Percentiles rank a stretch among this genome's conserved stretches.
These are phyloP conservation scores for Leucoagaricus sp. DNA, from an alignment of 1,284 basidiomycete genomes.

Conservation along the genomic window DNA sequence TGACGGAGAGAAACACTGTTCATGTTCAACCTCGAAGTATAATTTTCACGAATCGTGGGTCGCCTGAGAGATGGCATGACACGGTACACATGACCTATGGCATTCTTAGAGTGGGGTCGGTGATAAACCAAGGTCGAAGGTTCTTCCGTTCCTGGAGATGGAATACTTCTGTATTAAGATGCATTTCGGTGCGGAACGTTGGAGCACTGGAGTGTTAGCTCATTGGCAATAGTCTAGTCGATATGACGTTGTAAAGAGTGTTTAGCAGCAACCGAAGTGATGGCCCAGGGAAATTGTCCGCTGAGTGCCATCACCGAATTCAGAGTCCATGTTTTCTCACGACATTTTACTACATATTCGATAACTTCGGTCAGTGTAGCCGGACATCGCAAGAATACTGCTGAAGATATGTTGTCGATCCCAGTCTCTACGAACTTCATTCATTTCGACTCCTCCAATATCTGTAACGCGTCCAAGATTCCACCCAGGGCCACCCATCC, in stretches of 20 bases:
- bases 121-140: background rate
- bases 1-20: background rate
- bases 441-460: slow-evolving; percentile 28
- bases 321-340: too few species aligned
- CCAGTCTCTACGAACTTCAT: background rate
- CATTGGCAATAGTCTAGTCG: too few species aligned
- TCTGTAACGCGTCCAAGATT: slow-evolving; percentile 47
- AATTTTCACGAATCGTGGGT: background rate
- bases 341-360: too few species aligned
- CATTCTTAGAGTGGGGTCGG: background rate
- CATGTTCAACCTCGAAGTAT: background rate
- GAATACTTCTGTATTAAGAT: too few species aligned
- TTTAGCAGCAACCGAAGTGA: too few species aligned
- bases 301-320: too few species aligned
- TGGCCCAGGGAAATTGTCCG: background rate
- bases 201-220: too few species aligned
- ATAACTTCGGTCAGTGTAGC: too few species aligned
- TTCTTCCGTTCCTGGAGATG: too few species aligned
- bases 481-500: slow-evolving; percentile 58
- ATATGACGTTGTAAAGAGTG: too few species aligned
- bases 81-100: slow-evolving; percentile 8
- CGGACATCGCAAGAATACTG: too few species aligned
- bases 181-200: too few species aligned
- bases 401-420: background rate
- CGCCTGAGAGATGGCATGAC: slow-evolving; percentile 2